Base-by-base conservation (phyloP, 306 rosid species). In the Prinsepia uniflora region DNA sequence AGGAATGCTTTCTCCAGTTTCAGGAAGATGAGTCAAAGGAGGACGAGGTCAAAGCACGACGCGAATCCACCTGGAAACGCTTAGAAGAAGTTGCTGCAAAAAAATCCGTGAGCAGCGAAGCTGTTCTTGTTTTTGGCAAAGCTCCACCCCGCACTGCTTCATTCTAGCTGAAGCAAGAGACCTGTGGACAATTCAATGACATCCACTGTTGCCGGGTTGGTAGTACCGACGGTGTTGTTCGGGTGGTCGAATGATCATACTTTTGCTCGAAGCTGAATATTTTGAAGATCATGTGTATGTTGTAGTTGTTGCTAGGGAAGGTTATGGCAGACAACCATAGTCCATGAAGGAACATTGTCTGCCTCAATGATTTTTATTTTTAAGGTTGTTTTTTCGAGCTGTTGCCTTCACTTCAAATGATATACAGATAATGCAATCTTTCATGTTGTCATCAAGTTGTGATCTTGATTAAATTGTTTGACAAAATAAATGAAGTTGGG, bases 41-140 rank as follows among this genome's bases (percentile, higher is more conserved):
- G 76, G 79, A 56, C 13, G 91, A 79, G 59, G 71, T 81, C 62
- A 70, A 45, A 52, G 82, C 80, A 57, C 81, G 80, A 45, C 89
- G 90, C 4, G 91, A 89, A 77, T 80, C 78, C 72, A 81, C 80
- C 0, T 91, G 97, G 97, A 89, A 76, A 58, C 88, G 87, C 15
- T 72, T 89, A 49, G 91, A 87, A 81, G 93, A 87, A 80, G 63
- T 85, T 22, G 93, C 96, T 50, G 74, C 84, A 2, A 79, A 74
- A 73, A 85, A 79, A 68, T 84, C 88, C 59, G 68, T 84, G 45
- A 81, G 80, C 70, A 81, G 81, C 0, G 91, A 86, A 75, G 79
- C 85, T 10, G 84, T 80, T 45, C 84, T 83, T 46, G 86, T 79
- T 69, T 70, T 42, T 17, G 6, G 20, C 47, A 83, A 63, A 76